Conservation (phyloP, 2,329 filamentous ascomycete genomes). For the Claviceps humidiphila region DNA sequence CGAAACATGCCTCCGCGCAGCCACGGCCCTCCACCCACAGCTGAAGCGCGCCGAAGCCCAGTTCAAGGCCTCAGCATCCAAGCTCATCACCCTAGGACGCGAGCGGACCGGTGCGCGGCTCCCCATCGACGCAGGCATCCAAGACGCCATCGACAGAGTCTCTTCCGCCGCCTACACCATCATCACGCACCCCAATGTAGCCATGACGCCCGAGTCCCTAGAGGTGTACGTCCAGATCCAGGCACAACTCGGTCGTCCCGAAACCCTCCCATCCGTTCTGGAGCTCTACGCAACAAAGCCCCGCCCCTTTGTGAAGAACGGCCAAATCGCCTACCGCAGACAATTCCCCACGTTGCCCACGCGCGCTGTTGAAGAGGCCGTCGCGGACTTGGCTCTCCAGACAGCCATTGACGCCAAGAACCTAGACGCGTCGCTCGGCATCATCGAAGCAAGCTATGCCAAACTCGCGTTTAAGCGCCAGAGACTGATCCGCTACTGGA, state of each 20-base stretch:
- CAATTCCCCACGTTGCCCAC: slow-evolving; percentile 56
- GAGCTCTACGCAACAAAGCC: slow-evolving; percentile 76
- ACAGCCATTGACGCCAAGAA: slow-evolving; percentile 69
- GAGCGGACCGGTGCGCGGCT: slow-evolving; percentile 20
- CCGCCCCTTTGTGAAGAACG: slow-evolving; percentile 46
- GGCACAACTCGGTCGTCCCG: slow-evolving; percentile 55
- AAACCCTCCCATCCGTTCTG: slow-evolving; percentile 68
- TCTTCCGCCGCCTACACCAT: slow-evolving; percentile 55
- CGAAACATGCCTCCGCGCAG: slow-evolving; percentile 30
- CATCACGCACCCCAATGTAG: slow-evolving; percentile 60
- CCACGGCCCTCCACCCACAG: slow-evolving; percentile 29
- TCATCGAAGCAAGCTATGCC: slow-evolving; percentile 57
- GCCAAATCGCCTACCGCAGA: slow-evolving; percentile 43
- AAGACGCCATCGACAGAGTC: slow-evolving; percentile 35
- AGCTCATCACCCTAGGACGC: slow-evolving; percentile 34
- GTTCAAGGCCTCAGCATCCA: slow-evolving; percentile 35
- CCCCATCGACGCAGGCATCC: slow-evolving; percentile 22
- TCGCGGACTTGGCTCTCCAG: slow-evolving; percentile 63
- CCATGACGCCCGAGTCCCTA: slow-evolving; percentile 64
- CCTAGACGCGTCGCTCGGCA: slow-evolving; percentile 61
- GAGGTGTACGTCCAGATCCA: slow-evolving; percentile 66
- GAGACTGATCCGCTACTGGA: slow-evolving; percentile 52
- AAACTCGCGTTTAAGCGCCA: slow-evolving; percentile 52
- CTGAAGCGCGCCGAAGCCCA: slow-evolving; percentile 25
- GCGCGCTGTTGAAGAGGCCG: slow-evolving; percentile 56